A percentile compares a stretch with the other conserved stretches of the same genome.
Conservation (phyloP, 352 stramenopile genomes). For the Phytophthora niederhauseri region DNA sequence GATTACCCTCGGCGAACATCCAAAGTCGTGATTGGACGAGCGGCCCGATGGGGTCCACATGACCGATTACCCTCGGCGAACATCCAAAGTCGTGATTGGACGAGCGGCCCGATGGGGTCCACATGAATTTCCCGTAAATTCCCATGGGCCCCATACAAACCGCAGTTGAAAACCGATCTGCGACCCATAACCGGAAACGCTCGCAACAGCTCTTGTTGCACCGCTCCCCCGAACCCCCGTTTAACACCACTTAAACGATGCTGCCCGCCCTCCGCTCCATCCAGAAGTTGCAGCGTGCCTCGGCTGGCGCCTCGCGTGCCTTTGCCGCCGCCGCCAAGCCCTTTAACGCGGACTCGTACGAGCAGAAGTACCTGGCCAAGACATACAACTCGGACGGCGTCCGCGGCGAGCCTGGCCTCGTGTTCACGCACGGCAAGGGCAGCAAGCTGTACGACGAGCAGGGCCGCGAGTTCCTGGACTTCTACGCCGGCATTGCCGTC, state of each 20-base stretch:
- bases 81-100: slow-evolving; percentile 38
- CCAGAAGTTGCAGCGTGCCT: slow-evolving; percentile 24
- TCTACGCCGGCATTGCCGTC: slow-evolving; percentile 94
- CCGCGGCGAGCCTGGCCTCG: slow-evolving; percentile 61
- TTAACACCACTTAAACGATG: slow-evolving; percentile 22
- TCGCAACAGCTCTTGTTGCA: not conserved
- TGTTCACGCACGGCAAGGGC: slow-evolving; percentile 91
- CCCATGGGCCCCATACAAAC: not conserved
- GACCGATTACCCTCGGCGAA: too few relatives aligned
- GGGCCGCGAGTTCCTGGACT: slow-evolving; percentile 90
- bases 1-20: slow-evolving; percentile 28
- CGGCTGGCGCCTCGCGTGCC: slow-evolving; percentile 17
- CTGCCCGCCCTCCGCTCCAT: slow-evolving; percentile 25
- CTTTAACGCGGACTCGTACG: slow-evolving; percentile 66
- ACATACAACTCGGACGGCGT: slow-evolving; percentile 85
- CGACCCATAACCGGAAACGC: slow-evolving; percentile 30
- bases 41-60: slow-evolving; percentile 18
- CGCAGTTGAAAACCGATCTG: not conserved
- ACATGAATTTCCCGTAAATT: slow-evolving; percentile 22
- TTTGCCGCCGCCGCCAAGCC: slow-evolving; percentile 40
- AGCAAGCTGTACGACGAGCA: slow-evolving; percentile 93
- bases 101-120: slow-evolving; percentile 15
- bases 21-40: slow-evolving; percentile 37
- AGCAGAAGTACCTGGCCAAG: slow-evolving; percentile 83
- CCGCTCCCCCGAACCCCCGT: not conserved